Conservation (phyloP, 2,329 filamentous ascomycete genomes). For the Nemania diffusa region DNA sequence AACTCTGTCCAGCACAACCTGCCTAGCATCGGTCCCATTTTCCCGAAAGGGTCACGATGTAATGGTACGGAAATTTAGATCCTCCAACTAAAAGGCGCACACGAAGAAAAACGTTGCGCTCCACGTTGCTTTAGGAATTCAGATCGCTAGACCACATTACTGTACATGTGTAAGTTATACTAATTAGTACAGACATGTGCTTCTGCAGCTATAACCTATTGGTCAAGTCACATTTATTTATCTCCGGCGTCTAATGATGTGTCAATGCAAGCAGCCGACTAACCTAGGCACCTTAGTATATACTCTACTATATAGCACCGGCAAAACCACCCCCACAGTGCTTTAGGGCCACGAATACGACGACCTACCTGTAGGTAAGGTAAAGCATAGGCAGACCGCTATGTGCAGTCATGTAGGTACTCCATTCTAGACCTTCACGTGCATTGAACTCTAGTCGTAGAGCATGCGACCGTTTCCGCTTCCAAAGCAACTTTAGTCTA, state of each 20-base stretch:
- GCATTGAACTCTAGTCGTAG: background rate
- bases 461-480: slow-evolving; percentile 5
- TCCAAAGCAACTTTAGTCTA: slow-evolving; percentile 10
- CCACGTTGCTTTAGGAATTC: background rate
- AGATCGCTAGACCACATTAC: background rate
- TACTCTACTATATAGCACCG: background rate
- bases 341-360: background rate
- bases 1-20: background rate
- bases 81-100: slow-evolving; percentile 2
- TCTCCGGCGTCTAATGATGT: background rate
- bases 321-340: background rate
- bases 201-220: background rate
- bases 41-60: slow-evolving; percentile 24
- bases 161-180: background rate
- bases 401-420: background rate
- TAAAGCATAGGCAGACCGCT: background rate
- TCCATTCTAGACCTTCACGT: background rate
- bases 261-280: background rate
- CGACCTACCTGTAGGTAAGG: too few relatives aligned
- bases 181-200: background rate
- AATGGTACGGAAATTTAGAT: slow-evolving; percentile 8
- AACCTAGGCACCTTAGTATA: background rate
- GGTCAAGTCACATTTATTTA: slow-evolving; percentile 4
- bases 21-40: slow-evolving; percentile 24
- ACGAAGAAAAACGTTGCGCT: background rate